These are phyloP conservation scores for Laburnicola sp. DNA, from an alignment of 2,329 filamentous ascomycete species.

Conservation along the genomic window DNA sequence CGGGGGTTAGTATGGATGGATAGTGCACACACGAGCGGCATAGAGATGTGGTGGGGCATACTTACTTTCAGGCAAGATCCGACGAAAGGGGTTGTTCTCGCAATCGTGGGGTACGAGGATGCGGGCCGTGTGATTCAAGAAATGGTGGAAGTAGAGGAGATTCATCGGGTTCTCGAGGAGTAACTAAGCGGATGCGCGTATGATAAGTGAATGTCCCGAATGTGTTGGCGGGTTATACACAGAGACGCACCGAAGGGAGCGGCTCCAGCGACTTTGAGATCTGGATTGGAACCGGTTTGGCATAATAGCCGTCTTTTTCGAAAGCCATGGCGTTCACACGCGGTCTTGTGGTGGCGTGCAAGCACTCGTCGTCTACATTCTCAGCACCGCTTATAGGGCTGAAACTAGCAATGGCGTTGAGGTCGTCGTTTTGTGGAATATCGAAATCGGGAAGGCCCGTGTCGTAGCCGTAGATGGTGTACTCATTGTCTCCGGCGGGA, in stretches of 20 bases:
- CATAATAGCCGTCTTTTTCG: slow-evolving; percentile 68
- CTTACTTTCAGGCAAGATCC: slow-evolving; percentile 64
- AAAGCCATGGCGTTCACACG: slow-evolving; percentile 57
- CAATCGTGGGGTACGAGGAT: slow-evolving; percentile 66
- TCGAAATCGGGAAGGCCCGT: slow-evolving; percentile 71
- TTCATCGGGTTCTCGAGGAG: slow-evolving; percentile 78
- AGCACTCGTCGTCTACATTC: slow-evolving; percentile 39
- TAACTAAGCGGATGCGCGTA: slow-evolving; percentile 26
- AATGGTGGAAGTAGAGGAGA: slow-evolving; percentile 72
- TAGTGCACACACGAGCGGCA: background rate
- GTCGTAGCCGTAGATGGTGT: slow-evolving; percentile 69
- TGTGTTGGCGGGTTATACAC: too few relatives aligned
- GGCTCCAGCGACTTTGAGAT: slow-evolving; percentile 61
- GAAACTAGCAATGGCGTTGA: slow-evolving; percentile 60
- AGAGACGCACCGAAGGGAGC: slow-evolving; percentile 48
- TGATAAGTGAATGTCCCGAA: background rate
- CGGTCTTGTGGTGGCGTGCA: slow-evolving; percentile 38
- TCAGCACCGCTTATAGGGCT: slow-evolving; percentile 37
- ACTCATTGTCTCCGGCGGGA: slow-evolving; percentile 31
- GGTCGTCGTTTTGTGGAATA: slow-evolving; percentile 70
- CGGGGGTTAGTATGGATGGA: slow-evolving; percentile 27
- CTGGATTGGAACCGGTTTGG: slow-evolving; percentile 66
- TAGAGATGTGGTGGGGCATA: slow-evolving; percentile 7
- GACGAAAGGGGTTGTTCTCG: slow-evolving; percentile 62
- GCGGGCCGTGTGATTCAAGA: slow-evolving; percentile 78